These are phyloP conservation scores for Tylopilus orsonianus DNA, from an alignment of 1,284 basidiomycete species.

Conservation along the genomic window DNA sequence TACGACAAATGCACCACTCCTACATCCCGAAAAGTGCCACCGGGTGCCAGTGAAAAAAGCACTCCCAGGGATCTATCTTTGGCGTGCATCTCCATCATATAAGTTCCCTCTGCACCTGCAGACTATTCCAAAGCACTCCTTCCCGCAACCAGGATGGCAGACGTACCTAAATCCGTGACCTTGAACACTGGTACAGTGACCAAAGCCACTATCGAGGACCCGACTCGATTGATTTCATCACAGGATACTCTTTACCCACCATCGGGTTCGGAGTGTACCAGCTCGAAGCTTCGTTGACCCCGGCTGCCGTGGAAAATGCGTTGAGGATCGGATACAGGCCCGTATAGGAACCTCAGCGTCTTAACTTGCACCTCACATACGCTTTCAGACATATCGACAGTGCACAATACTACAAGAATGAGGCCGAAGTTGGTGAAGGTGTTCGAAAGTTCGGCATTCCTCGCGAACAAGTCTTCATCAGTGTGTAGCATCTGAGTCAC, in stretches of 20 bases:
- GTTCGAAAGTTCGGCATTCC: conserved; percentile 21
- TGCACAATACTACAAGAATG: conserved; percentile 29
- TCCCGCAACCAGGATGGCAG: conserved; percentile 12
- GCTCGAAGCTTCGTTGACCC: conserved; percentile 13
- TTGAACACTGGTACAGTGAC: conserved; percentile 17
- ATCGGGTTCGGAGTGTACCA: conserved; percentile 28
- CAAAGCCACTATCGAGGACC: not conserved
- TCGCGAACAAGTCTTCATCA: conserved; percentile 33
- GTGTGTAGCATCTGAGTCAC: conserved; percentile 12
- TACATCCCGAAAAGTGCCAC: too few relatives aligned
- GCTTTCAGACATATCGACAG: conserved; percentile 26
- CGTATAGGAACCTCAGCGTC: too few relatives aligned
- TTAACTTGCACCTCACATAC: not conserved
- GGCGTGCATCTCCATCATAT: conserved; percentile 6
- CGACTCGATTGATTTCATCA: not conserved
- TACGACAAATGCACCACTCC: too few relatives aligned
- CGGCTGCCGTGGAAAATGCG: conserved; percentile 21
- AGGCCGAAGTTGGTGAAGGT: conserved; percentile 26
- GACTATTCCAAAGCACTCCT: not conserved
- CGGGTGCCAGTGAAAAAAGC: too few relatives aligned
- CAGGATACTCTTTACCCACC: conserved; percentile 30
- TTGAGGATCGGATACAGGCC: conserved; percentile 30
- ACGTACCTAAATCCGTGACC: conserved; percentile 9
- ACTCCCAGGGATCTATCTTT: conserved; percentile 3
- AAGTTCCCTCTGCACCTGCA: conserved; percentile 1